These are phyloP conservation scores for Periconia sp. DNA, from an alignment of 2,329 filamentous ascomycete genomes.

Conservation along the genomic window DNA sequence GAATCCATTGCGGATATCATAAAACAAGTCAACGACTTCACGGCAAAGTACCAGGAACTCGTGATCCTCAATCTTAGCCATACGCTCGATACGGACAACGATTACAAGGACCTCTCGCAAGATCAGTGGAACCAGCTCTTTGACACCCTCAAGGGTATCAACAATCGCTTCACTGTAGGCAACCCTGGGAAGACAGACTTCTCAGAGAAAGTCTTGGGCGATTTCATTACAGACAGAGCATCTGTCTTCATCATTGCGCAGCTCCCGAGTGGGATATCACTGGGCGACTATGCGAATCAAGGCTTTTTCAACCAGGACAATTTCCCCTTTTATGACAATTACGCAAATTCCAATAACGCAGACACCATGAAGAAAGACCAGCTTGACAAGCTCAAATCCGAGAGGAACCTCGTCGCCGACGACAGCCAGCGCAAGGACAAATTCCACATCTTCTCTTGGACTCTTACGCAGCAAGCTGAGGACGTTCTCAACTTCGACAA, in stretches of 20 bases:
- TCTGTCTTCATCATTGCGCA: slow-evolving; percentile 46
- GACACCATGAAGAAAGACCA: slow-evolving; percentile 45
- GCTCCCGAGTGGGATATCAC: slow-evolving; percentile 32
- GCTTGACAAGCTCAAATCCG: slow-evolving; percentile 40
- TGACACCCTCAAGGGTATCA: slow-evolving; percentile 48
- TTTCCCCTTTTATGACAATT: slow-evolving; percentile 44
- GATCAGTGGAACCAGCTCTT: slow-evolving; percentile 53
- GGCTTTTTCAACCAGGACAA: slow-evolving; percentile 43
- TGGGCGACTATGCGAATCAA: slow-evolving; percentile 37
- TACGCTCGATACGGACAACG: slow-evolving; percentile 50
- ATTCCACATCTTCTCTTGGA: slow-evolving; percentile 47
- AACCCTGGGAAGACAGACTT: slow-evolving; percentile 36
- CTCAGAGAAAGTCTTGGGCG: slow-evolving; percentile 37
- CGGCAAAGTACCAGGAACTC: slow-evolving; percentile 52
- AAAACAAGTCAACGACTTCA: slow-evolving; percentile 55
- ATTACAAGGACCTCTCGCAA: slow-evolving; percentile 46
- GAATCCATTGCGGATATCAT: slow-evolving; percentile 53
- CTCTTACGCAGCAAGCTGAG: slow-evolving; percentile 40
- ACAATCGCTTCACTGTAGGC: slow-evolving; percentile 45
- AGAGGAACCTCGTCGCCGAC: slow-evolving; percentile 35
- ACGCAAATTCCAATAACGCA: slow-evolving; percentile 43
- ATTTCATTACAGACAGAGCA: slow-evolving; percentile 46
- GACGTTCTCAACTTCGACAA: slow-evolving; percentile 41
- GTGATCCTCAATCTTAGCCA: slow-evolving; percentile 57
- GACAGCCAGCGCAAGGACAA: slow-evolving; percentile 29